phyloP scores from a whole-genome alignment of 768 basidiomycete species.

The Mycena rosella region DNA sequence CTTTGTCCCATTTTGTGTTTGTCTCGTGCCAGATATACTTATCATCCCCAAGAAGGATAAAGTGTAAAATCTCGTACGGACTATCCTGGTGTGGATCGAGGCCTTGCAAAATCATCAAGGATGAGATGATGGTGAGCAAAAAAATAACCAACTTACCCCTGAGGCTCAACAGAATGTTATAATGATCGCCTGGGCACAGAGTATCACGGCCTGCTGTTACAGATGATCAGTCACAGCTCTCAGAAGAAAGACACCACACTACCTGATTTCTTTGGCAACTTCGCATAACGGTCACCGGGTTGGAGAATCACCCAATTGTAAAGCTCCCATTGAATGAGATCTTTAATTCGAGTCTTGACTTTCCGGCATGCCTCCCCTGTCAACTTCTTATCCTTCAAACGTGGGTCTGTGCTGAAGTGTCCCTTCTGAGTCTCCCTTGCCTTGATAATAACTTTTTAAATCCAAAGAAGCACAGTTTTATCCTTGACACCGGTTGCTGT shows the following conservation, averaged over 20 bases:
- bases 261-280: conserved; percentile 6
- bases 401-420: not conserved
- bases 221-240: no score
- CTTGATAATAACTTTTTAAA: conserved; percentile 26
- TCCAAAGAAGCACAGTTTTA: conserved; percentile 45
- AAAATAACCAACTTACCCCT: not conserved
- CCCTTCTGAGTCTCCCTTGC: conserved; percentile 1
- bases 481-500: conserved; percentile 47
- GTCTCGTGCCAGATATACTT: conserved; percentile 48
- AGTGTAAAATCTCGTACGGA: conserved; percentile 35
- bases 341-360: conserved; percentile 11
- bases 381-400: no score
- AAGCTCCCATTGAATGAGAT: conserved; percentile 11
- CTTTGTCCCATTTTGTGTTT: conserved; percentile 39
- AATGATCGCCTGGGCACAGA: conserved; percentile 16
- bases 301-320: conserved; percentile 19
- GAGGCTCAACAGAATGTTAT: conserved; percentile 3
- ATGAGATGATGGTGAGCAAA: no score
- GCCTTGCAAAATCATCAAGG: no score
- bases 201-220: not conserved
- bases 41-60: conserved; percentile 43
- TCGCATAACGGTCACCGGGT: not conserved
- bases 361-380: not conserved
- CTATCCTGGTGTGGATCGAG: conserved; percentile 21
- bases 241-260: not conserved